Evolutionary conservation across 2,329 filamentous ascomycete genomes (phyloP).

Genomic region (Chalara sp.): DNA sequence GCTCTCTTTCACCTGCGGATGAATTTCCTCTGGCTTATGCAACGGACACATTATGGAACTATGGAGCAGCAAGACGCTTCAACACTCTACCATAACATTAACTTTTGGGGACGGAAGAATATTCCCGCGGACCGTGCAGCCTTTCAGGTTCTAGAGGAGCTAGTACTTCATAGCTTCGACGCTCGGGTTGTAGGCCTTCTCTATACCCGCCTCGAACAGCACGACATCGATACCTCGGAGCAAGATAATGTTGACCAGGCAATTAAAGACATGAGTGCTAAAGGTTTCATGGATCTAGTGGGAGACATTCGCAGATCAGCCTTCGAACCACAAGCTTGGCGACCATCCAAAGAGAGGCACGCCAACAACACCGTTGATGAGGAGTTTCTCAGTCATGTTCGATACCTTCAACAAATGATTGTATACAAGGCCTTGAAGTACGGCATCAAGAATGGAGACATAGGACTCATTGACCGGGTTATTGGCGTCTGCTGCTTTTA

Average conservation of each 20-base stretch:
- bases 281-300: too few relatives aligned
- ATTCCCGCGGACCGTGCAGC: slow-evolving; percentile 1
- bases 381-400: slow-evolving; percentile 1
- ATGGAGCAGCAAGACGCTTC: slow-evolving; percentile 1
- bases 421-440: slow-evolving; percentile 4
- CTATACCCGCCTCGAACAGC: slow-evolving; percentile 3
- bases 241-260: neutral
- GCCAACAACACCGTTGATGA: slow-evolving; percentile 2
- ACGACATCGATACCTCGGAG: neutral
- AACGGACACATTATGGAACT: slow-evolving; percentile 1
- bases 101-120: slow-evolving; percentile 1
- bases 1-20: slow-evolving; percentile 6
- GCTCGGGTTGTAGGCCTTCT: slow-evolving; percentile 1
- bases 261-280: neutral
- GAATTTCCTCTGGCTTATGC: too few relatives aligned
- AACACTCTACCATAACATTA: too few relatives aligned
- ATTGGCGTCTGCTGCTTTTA: slow-evolving; percentile 5
- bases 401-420: slow-evolving; percentile 7
- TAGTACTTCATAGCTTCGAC: slow-evolving; percentile 2
- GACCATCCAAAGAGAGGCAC: slow-evolving; percentile 3
- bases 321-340: slow-evolving; percentile 2
- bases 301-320: slow-evolving; percentile 2
- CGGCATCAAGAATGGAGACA: slow-evolving; percentile 4
- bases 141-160: slow-evolving; percentile 2
- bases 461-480: slow-evolving; percentile 4